Evolutionary conservation across 176 grass and related monocot species (phyloP).

Genomic region (Oryza meyeriana): DNA sequence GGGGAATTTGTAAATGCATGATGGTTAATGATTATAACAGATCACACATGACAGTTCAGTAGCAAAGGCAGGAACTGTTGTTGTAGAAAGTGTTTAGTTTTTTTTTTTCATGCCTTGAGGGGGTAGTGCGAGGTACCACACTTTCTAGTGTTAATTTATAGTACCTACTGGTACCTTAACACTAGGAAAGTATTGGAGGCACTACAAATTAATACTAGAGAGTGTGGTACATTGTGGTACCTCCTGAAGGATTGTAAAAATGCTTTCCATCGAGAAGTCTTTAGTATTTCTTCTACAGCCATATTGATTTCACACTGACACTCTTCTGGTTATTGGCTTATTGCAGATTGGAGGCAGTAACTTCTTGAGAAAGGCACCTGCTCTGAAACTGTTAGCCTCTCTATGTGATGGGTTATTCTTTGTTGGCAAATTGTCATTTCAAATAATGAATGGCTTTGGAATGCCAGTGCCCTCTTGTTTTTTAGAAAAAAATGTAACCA

Average conservation of each 20-base stretch:
- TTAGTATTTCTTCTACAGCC: not conserved
- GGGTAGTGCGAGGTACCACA: not conserved
- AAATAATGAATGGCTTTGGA: constrained; percentile 82
- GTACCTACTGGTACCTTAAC: not conserved
- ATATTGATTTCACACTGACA: not conserved
- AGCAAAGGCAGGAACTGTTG: constrained; percentile 5
- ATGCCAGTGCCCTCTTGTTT: constrained; percentile 49
- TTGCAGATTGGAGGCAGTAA: constrained; percentile 91
- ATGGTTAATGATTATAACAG: constrained; percentile 6
- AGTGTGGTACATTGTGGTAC: not conserved
- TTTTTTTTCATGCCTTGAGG: not conserved
- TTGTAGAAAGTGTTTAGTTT: not conserved
- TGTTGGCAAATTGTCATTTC: constrained; percentile 84
- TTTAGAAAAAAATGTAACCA: constrained; percentile 55
- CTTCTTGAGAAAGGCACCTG: constrained; percentile 66
- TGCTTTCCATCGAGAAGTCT: not conserved
- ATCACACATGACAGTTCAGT: not conserved
- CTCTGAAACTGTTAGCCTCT: constrained; percentile 61
- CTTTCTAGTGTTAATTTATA: not conserved
- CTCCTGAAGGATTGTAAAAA: not conserved
- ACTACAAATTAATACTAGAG: not conserved
- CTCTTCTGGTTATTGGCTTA: constrained; percentile 43
- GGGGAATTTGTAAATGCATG: constrained; percentile 1
- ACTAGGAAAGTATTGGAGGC: not conserved
- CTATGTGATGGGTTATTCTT: constrained; percentile 71